Conservation (phyloP, 192 early-diverging fungal genomes). For the Coemansia sp. region DNA sequence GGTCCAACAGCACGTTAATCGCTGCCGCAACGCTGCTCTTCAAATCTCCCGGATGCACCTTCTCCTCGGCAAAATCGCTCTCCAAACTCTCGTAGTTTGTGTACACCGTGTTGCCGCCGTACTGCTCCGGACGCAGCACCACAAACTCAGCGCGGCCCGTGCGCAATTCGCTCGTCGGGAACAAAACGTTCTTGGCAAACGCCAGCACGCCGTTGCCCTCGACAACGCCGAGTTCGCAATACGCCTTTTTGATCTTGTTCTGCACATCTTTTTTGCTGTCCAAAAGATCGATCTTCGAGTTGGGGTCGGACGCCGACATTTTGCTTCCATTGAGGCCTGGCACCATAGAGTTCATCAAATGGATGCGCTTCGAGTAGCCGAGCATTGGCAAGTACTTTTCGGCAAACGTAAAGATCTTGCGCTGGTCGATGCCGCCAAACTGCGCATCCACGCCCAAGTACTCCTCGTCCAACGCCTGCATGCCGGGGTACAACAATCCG, state of each 20-base stretch:
- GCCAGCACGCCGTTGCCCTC: constrained; percentile 87
- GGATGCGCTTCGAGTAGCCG: constrained; percentile 95
- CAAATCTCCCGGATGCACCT: constrained; percentile 92
- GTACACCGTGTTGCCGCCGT: constrained; percentile 85
- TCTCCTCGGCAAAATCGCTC: constrained; percentile 81
- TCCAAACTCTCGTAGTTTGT: constrained; percentile 69
- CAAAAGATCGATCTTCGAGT: constrained; percentile 97
- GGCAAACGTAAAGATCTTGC: constrained; percentile 98
- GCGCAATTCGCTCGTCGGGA: constrained; percentile 80
- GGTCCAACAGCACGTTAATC: constrained; percentile 83
- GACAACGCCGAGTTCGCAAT: constrained; percentile 96
- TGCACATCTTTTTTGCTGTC: constrained; percentile 77
- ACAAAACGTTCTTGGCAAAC: constrained; percentile 87
- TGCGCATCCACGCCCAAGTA: constrained; percentile 93
- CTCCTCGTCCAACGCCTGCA: constrained; percentile 98
- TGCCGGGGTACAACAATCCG: constrained; percentile 94
- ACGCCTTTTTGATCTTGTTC: constrained; percentile 91
- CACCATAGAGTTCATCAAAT: constrained; percentile 99
- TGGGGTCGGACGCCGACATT: constrained; percentile 95
- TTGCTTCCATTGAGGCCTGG: constrained; percentile 91
- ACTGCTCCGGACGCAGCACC: constrained; percentile 82
- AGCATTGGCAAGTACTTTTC: constrained; percentile 91
- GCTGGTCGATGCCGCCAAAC: constrained; percentile 97
- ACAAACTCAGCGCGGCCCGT: constrained; percentile 56
- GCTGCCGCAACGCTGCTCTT: constrained; percentile 83